phyloP scores from a whole-genome alignment of 129 eudicot genomes.

The Deinandra increscens region DNA sequence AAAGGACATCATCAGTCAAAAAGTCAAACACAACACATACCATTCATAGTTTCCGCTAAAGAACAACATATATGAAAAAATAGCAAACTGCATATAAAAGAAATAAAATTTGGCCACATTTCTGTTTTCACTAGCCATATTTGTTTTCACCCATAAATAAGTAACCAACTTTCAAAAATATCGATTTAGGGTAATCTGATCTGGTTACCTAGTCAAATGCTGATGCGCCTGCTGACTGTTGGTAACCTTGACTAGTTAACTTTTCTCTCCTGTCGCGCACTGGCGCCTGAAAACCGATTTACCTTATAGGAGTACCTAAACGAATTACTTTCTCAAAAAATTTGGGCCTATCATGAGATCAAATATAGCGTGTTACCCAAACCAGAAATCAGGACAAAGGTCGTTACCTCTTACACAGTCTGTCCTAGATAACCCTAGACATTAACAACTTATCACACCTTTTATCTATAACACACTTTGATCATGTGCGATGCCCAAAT shows the following conservation, averaged over 20 bases:
- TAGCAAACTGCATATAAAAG: not conserved
- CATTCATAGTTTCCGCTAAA: constrained; percentile 1
- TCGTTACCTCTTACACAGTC: not conserved
- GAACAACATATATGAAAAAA: not conserved
- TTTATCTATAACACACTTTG: not conserved
- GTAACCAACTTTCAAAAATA: not conserved
- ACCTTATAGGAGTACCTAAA: not conserved
- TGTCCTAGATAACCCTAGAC: not conserved
- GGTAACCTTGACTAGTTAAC: not conserved
- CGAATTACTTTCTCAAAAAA: not conserved
- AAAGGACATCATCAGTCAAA: not conserved
- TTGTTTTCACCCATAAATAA: not conserved
- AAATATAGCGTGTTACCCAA: not conserved
- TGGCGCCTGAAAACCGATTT: not conserved
- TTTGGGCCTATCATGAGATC: not conserved
- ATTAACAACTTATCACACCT: not conserved
- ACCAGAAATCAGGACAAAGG: not conserved
- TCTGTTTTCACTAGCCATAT: not conserved
- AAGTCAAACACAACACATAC: not conserved
- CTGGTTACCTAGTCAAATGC: not conserved
- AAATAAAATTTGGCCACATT: not conserved
- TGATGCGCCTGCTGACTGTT: not conserved
- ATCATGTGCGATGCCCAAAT: not conserved
- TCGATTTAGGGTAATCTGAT: not conserved
- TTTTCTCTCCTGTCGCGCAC: not conserved